Conservation (phyloP, 306 rosid genomes). For the Trifolium fragiferum region DNA sequence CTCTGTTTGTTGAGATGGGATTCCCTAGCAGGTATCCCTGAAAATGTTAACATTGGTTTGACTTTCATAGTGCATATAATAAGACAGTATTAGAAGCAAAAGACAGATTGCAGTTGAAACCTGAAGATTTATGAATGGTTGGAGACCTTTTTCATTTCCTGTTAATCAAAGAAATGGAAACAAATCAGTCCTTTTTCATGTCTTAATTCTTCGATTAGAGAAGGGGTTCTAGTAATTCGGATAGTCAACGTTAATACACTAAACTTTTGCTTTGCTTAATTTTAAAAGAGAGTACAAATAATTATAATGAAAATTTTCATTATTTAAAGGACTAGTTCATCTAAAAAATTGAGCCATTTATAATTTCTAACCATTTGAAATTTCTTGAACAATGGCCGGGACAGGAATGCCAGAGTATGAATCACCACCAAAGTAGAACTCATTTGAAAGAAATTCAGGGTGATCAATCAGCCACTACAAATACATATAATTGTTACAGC, state of each 20-base stretch:
- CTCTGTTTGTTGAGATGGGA: background rate
- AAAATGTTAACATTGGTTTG: background rate
- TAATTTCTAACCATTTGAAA: conserved; percentile 59
- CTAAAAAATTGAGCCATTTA: background rate
- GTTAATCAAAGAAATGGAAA: conserved; percentile 26
- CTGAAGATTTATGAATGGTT: conserved; percentile 62
- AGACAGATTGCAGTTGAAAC: conserved; percentile 28
- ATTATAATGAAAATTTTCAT: background rate
- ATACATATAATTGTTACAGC: conserved; percentile 13
- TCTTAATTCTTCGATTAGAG: background rate
- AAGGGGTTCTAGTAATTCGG: background rate
- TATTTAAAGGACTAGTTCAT: background rate
- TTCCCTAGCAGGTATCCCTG: conserved; percentile 79
- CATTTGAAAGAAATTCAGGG: conserved; percentile 60
- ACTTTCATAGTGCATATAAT: conserved; percentile 28
- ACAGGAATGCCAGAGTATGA: conserved; percentile 72
- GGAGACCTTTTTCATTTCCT: conserved; percentile 58
- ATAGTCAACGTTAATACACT: background rate
- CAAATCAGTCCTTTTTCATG: background rate
- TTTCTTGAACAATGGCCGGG: conserved; percentile 56
- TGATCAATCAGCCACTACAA: conserved; percentile 78
- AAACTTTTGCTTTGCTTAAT: background rate
- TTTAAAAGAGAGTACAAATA: no score
- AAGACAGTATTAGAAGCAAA: background rate
- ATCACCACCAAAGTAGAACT: conserved; percentile 66